Conservation (phyloP, 177 flowering plant genomes). For the Telopea speciosissima region DNA sequence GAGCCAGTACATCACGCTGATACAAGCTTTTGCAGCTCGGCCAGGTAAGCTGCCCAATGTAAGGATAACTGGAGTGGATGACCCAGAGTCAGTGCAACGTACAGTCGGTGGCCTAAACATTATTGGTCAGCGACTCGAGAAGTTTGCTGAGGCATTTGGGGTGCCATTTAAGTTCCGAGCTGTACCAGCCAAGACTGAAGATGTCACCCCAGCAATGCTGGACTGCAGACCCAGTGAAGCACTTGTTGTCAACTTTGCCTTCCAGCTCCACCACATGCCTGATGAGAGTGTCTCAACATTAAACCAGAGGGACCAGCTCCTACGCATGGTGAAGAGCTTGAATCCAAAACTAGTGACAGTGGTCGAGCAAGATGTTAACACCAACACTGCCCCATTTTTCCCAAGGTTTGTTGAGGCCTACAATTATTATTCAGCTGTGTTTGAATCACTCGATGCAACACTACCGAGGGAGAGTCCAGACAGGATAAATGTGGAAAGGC, state of each 20-base stretch:
- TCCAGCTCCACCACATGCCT: conserved; percentile 99
- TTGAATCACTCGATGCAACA: conserved; percentile 83
- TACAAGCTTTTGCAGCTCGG: conserved; percentile 52
- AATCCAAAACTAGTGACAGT: conserved; percentile 86
- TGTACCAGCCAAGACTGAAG: conserved; percentile 46
- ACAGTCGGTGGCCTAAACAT: conserved; percentile 67
- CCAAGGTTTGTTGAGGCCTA: conserved; percentile 83
- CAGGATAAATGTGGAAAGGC: conserved; percentile 83
- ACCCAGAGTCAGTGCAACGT: conserved; percentile 90
- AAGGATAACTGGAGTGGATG: conserved; percentile 89
- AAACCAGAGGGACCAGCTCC: conserved; percentile 79
- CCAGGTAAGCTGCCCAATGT: conserved; percentile 46
- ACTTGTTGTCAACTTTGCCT: conserved; percentile 84
- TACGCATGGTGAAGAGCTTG: conserved; percentile 79
- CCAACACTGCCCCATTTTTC: conserved; percentile 88
- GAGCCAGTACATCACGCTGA: conserved; percentile 75
- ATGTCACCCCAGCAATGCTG: conserved; percentile 63
- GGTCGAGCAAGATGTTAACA: conserved; percentile 92
- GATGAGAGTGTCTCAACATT: conserved; percentile 95
- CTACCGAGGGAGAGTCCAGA: conserved; percentile 80
- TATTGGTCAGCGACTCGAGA: conserved; percentile 75
- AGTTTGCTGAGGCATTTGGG: conserved; percentile 52
- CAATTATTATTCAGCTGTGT: conserved; percentile 82
- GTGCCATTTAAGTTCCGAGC: conserved; percentile 73
- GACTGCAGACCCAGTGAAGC: conserved; percentile 56